phyloP scores from a whole-genome alignment of 768 basidiomycete genomes.

The Suillus lakei region DNA sequence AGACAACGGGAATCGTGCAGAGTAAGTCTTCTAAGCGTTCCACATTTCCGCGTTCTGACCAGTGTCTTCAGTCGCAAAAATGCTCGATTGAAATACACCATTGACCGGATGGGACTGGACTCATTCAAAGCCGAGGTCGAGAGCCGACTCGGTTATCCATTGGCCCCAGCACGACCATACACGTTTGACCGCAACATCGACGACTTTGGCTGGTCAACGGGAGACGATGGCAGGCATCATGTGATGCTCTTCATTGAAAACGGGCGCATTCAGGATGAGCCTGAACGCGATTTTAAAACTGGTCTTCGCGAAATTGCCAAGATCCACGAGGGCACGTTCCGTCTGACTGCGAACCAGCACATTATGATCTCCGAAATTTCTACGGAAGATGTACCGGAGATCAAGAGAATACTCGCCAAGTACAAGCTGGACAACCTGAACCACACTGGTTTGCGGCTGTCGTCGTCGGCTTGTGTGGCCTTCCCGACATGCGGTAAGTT shows the following conservation, averaged over 20 bases:
- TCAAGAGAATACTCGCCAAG: conserved; percentile 79
- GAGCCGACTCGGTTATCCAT: conserved; percentile 77
- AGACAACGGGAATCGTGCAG: conserved; percentile 93
- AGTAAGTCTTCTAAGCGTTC: conserved; percentile 57
- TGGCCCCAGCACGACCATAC: conserved; percentile 77
- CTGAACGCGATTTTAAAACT: conserved; percentile 88
- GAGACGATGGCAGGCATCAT: conserved; percentile 87
- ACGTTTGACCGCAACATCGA: conserved; percentile 90
- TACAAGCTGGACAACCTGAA: conserved; percentile 91
- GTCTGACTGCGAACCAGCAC: conserved; percentile 96
- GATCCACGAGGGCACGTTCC: conserved; percentile 92
- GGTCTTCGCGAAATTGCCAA: conserved; percentile 92
- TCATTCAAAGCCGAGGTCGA: conserved; percentile 91
- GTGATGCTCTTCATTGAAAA: conserved; percentile 97
- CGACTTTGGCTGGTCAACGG: conserved; percentile 92
- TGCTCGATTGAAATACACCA: conserved; percentile 93
- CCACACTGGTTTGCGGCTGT: conserved; percentile 78
- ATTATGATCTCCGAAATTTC: conserved; percentile 84
- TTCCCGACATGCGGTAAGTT: conserved; percentile 88
- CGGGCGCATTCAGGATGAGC: conserved; percentile 95
- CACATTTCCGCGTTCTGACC: conserved; percentile 8
- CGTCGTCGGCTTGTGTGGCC: conserved; percentile 95
- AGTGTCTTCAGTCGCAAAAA: conserved; percentile 64
- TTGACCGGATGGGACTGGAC: conserved; percentile 93
- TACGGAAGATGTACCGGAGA: conserved; percentile 69